Percentiles rank a stretch among this genome's conserved stretches.
These are phyloP conservation scores for Lonicera japonica DNA, from an alignment of 129 eudicot species.

Conservation along the genomic window DNA sequence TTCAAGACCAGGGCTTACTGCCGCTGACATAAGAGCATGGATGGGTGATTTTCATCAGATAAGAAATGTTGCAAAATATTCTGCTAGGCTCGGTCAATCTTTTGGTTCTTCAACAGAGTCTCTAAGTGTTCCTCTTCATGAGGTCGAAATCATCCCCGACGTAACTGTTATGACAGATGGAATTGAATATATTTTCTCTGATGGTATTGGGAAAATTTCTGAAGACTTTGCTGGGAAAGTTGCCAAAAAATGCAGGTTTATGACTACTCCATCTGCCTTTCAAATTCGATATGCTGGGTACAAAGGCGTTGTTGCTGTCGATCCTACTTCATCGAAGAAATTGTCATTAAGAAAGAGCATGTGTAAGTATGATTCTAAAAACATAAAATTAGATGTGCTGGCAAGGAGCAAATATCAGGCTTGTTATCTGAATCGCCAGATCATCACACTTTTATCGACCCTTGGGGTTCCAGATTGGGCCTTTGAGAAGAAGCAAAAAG, in stretches of 20 bases:
- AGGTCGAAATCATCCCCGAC: constrained; percentile 49
- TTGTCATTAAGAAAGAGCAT: constrained; percentile 67
- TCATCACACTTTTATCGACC: constrained; percentile 72
- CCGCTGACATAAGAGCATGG: constrained; percentile 57
- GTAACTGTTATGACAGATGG: constrained; percentile 19
- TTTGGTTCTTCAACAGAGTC: constrained; percentile 82
- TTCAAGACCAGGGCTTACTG: constrained; percentile 34
- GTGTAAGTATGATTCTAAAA: constrained; percentile 57
- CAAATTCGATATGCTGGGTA: constrained; percentile 81
- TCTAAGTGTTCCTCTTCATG: constrained; percentile 43
- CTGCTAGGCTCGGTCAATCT: constrained; percentile 90
- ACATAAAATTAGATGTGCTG: constrained; percentile 54
- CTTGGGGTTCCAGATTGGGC: constrained; percentile 53
- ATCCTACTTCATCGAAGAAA: constrained; percentile 50
- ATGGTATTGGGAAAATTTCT: constrained; percentile 89
- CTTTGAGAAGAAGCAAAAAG: constrained; percentile 68
- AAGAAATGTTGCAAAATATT: constrained; percentile 81
- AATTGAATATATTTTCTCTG: constrained; percentile 53
- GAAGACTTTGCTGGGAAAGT: constrained; percentile 50
- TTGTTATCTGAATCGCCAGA: constrained; percentile 69
- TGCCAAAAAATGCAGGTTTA: constrained; percentile 53
- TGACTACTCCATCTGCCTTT: constrained; percentile 57
- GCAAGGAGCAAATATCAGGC: constrained; percentile 74
- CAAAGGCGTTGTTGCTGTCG: constrained; percentile 82
- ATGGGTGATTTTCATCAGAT: constrained; percentile 71